Evolutionary conservation across 495 filamentous ascomycete species (phyloP), one percentile per base, ranked within the genome.

Genomic region (Lepidopterella palustris): DNA sequence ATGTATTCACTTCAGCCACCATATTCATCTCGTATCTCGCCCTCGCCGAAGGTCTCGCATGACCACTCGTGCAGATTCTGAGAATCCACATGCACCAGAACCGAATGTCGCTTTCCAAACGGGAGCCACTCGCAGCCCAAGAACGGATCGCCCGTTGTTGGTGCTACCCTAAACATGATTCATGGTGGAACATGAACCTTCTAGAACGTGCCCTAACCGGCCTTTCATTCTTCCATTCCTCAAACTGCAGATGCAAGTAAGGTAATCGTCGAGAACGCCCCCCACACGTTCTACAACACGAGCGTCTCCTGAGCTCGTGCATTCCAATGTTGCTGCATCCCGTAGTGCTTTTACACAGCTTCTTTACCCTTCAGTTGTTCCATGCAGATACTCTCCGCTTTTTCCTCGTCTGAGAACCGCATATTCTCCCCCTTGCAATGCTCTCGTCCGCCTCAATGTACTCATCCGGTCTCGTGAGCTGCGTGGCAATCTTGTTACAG

Each of bases 371-470:
- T 58, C 5, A 65, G 29, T 27, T 57, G 23, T 3, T 65, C 53
- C 15, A 42, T 62, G 2, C 15, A 18, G 15, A 58, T 20, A 45
- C 58, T 58, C 45, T 32, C 53, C 25, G 50, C 49, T 48, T 35
- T 26, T 11, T 57, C 57, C 26, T 42, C 25, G 35, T 48, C 57
- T 45, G 64, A 42, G 15, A 35, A 35, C 32, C 48, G 29, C 4
- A 9, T 52, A 28, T 60, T 55, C 15, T 62, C 64, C n/a, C 55
- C 63, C 55, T 57, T 9, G 66, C 68, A 58, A 70, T 68, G 0
- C 55, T 59, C 53, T 66, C 69, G 40, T 73, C 71, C 18, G 64
- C 68, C 45, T 73, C 68, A 28, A 68, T 63, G 32, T 67, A 71
- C 40, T 64, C 62, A 20, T 53, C 24, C 3, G 66, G 71, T 23